Conservation (phyloP, 108 stramenopile species). For the Bacterosira constricta region DNA sequence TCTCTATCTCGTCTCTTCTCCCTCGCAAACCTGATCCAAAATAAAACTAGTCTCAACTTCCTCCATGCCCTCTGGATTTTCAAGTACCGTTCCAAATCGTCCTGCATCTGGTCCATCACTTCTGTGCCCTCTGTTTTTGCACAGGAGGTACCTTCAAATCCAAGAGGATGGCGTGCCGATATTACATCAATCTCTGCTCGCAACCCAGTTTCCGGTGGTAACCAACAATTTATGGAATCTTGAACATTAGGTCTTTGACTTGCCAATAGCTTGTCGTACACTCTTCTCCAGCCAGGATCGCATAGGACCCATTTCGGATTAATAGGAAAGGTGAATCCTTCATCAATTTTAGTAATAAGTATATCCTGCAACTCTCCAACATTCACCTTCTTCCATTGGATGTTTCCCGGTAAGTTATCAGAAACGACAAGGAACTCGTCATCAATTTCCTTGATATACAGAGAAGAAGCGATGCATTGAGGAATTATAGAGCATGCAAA, state of each 20-base stretch:
- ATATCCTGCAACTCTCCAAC: constrained; percentile 48
- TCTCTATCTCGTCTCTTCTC: constrained; percentile 4
- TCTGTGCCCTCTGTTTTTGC: constrained; percentile 18
- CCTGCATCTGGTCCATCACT: constrained; percentile 13
- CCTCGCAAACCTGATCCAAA: constrained; percentile 28
- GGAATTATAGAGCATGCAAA: not conserved
- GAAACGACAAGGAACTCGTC: constrained; percentile 59
- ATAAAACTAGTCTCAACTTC: constrained; percentile 23
- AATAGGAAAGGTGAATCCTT: constrained; percentile 62
- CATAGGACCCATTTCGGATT: constrained; percentile 64
- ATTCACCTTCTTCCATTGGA: constrained; percentile 57
- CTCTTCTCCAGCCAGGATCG: constrained; percentile 74
- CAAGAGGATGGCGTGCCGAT: constrained; percentile 54
- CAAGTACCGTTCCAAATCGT: constrained; percentile 16
- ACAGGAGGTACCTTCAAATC: constrained; percentile 39
- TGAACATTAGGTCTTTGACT: constrained; percentile 53
- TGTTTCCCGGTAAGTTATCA: constrained; percentile 41
- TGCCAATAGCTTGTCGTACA: constrained; percentile 64
- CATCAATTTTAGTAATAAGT: constrained; percentile 51
- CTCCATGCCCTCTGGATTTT: constrained; percentile 25
- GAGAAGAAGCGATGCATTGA: not conserved
- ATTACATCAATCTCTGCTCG: constrained; percentile 65
- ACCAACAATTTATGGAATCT: constrained; percentile 60
- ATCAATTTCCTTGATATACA: constrained; percentile 52
- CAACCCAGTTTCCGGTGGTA: constrained; percentile 56